Evolutionary conservation across 208 protist genomes (phyloP).

Genomic region (Naegleria gruberi): DNA sequence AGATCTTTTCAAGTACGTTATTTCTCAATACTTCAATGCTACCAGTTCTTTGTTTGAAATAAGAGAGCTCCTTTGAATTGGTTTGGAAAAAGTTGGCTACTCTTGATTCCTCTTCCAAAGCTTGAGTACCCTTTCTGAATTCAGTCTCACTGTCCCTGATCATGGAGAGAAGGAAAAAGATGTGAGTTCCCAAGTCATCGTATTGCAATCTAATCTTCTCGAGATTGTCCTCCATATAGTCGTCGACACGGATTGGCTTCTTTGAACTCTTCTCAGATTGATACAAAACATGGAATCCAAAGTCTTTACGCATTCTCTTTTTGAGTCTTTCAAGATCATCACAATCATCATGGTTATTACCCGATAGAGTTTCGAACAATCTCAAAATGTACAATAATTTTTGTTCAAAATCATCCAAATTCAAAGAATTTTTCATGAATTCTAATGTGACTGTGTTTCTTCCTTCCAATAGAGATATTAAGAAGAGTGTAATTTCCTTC

Average conservation of each 20-base stretch:
- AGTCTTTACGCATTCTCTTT: background rate
- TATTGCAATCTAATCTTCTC: background rate
- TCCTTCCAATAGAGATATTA: background rate
- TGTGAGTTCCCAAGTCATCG: background rate
- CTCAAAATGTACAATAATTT: background rate
- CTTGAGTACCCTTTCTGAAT: background rate
- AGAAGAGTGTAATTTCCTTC: background rate
- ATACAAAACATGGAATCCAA: background rate
- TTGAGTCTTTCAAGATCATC: background rate
- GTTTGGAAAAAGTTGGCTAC: background rate
- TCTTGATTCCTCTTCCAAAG: background rate
- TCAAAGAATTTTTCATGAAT: background rate
- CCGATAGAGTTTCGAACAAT: background rate
- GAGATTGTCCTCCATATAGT: background rate
- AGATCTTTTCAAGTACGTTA: background rate
- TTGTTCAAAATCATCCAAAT: background rate
- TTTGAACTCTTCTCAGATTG: background rate
- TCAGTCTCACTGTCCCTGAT: background rate
- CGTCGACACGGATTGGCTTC: background rate
- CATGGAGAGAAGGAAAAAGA: background rate
- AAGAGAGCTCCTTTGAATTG: background rate
- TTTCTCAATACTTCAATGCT: constrained; percentile 15
- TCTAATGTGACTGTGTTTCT: background rate
- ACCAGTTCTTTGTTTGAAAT: background rate
- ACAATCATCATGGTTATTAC: background rate